Evolutionary conservation across 805 yeast genomes (phyloP).

Genomic region (Saturnispora saitoi): DNA sequence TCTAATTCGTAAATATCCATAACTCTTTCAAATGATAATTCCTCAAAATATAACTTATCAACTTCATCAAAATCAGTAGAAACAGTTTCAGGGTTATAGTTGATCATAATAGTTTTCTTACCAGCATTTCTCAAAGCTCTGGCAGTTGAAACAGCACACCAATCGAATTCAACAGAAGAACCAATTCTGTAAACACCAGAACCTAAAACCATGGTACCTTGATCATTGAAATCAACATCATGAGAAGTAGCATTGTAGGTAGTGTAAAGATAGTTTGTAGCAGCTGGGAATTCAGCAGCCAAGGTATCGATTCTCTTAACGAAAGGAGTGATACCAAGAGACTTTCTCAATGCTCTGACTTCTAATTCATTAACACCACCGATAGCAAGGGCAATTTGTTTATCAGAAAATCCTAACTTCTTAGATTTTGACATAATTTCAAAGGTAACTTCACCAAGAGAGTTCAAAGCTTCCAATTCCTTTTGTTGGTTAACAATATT

Average conservation of each 20-base stretch:
- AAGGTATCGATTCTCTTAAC: conserved; percentile 95
- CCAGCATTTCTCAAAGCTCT: conserved; percentile 85
- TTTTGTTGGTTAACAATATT: conserved; percentile 87
- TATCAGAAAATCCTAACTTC: conserved; percentile 91
- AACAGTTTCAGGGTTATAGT: conserved; percentile 97
- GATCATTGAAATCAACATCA: conserved; percentile 81
- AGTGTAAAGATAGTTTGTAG: conserved; percentile 90
- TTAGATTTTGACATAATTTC: conserved; percentile 74
- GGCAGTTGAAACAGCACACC: conserved; percentile 98
- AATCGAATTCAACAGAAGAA: conserved; percentile 96
- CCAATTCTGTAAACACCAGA: conserved; percentile 99
- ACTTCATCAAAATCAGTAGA: conserved; percentile 99
- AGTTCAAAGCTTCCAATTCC: conserved; percentile 59
- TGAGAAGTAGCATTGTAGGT: conserved; percentile 86
- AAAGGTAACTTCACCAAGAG: conserved; percentile 50
- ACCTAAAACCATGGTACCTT: conserved; percentile 92
- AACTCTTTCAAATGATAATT: conserved; percentile 89
- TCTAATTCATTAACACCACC: conserved; percentile 59
- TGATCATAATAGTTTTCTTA: conserved; percentile 89
- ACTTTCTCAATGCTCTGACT: conserved; percentile 75
- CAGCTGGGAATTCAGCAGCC: conserved; percentile 98
- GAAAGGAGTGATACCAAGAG: conserved; percentile 76
- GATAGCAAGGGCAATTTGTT: conserved; percentile 78
- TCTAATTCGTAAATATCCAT: conserved; percentile 96
- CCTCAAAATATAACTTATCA: conserved; percentile 94